Base-by-base conservation (phyloP, 1,139 yeast species). In the Wickerhamomyces sp. region DNA sequence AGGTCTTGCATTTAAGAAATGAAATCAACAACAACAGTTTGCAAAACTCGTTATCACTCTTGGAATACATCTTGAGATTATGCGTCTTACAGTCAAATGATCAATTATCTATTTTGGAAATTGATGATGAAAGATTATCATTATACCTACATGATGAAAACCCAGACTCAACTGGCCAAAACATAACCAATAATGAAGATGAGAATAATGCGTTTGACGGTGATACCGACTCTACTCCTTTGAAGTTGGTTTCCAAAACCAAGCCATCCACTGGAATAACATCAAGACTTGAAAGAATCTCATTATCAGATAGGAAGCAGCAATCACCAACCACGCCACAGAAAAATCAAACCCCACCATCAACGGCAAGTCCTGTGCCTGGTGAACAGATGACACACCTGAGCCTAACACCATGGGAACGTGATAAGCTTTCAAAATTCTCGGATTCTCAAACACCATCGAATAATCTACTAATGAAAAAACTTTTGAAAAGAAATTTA, bases 111-210 rank as follows among this genome's bases (percentile, higher is more conserved):
- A 58, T 83, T 8, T 55, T 77, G 16, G 62, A 71, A 4, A 71
- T 79, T 11, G 70, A 72, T 14, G 94, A 85, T 53, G 94, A 84
- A 52, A 69, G 83, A 16, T 61, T 85, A 15, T 60, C 81, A 9
- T 52, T 78, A 2, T 84, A 81, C 47, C 58, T 85, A 22, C 70
- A 73, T 32, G 88, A 84, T 47, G 86, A 79, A 41, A 62, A 62
- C 32, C 52, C 58, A 13, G 29, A 28, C 18, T 23, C 32, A 13
- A 25, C 26, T 12, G 14, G 21, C 2, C n/a, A n/a, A n/a, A 11
- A 22, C 12, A 16, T 13, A 6, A 14, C 14, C 6, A 5, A 20
- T 4, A 17, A 28, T 26, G 31, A 34, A 14, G 23, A 21, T 17
- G 28, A 31, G 14, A 30, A 30, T 16, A 23, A 29, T 13, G 29